Percentiles rank a stretch among this genome's conserved stretches.
Evolutionary conservation across 2,329 filamentous ascomycete genomes (phyloP).

Genomic region (Penicillium aurantiogriseum): DNA sequence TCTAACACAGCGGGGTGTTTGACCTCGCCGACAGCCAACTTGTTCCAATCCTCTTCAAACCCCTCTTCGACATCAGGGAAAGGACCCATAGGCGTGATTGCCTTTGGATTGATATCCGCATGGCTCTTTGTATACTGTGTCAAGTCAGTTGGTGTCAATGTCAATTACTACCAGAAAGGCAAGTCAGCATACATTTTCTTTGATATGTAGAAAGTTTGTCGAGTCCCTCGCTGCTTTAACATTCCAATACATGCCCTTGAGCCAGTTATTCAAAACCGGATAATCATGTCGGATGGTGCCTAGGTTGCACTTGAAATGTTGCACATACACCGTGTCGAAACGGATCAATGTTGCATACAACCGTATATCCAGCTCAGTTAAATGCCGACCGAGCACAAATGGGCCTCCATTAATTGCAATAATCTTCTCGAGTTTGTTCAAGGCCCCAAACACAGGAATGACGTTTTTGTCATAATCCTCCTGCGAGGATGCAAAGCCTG

Average conservation of each 20-base stretch:
- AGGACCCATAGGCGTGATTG: background rate
- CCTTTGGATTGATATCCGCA: background rate
- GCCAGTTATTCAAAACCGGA: background rate
- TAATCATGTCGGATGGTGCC: background rate
- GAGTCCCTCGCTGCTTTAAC: background rate
- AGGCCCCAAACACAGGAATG: background rate
- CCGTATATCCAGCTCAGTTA: background rate
- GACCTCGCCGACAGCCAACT: background rate
- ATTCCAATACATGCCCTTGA: background rate
- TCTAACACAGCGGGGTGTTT: background rate
- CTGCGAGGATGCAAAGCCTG: background rate
- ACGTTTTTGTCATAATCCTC: background rate
- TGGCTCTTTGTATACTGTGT: background rate
- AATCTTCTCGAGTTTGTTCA: background rate
- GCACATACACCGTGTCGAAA: background rate
- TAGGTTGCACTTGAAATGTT: background rate
- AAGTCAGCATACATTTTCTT: background rate
- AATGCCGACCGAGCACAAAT: background rate
- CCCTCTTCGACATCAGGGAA: background rate
- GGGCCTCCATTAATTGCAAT: background rate
- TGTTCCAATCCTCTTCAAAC: background rate
- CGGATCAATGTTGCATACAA: background rate
- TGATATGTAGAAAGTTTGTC: background rate
- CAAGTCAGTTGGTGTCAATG: background rate
- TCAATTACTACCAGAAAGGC: background rate